Conservation (phyloP, 495 filamentous ascomycete species). For the Penicillium coprophilum region DNA sequence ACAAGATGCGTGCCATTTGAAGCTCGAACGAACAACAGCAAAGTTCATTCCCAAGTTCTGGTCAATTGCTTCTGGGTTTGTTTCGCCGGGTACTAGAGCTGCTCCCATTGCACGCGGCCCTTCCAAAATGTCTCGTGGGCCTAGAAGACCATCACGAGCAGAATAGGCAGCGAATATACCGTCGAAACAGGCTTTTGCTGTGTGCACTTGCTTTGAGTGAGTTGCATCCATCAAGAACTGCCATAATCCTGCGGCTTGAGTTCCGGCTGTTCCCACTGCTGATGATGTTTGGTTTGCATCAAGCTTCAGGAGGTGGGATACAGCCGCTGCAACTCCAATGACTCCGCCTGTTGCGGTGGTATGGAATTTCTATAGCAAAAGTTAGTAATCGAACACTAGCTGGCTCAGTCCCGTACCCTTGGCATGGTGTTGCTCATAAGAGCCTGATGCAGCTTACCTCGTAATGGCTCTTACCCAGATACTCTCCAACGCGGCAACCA, state of each 20-base stretch:
- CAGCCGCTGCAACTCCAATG: slow-evolving; percentile 35
- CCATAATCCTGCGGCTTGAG: slow-evolving; percentile 40
- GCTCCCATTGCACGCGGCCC: slow-evolving; percentile 36
- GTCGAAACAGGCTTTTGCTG: slow-evolving; percentile 37
- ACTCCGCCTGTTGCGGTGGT: slow-evolving; percentile 35
- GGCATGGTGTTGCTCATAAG: neutral
- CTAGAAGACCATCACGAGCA: slow-evolving; percentile 30
- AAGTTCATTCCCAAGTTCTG: slow-evolving; percentile 28
- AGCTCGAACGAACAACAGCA: slow-evolving; percentile 32
- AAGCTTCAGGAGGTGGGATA: slow-evolving; percentile 30
- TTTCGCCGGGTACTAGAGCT: slow-evolving; percentile 27
- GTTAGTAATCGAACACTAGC: slow-evolving; percentile 1
- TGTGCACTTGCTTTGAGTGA: slow-evolving; percentile 42
- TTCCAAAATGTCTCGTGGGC: slow-evolving; percentile 37
- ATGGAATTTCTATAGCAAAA: slow-evolving; percentile 30
- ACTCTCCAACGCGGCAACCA: slow-evolving; percentile 36
- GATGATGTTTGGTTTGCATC: slow-evolving; percentile 25
- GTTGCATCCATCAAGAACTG: slow-evolving; percentile 39
- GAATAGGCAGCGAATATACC: slow-evolving; percentile 40
- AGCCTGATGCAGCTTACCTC: slow-evolving; percentile 22
- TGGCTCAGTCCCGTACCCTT: neutral
- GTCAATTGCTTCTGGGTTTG: slow-evolving; percentile 32
- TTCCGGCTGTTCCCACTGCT: slow-evolving; percentile 39
- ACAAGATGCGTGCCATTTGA: slow-evolving; percentile 43
- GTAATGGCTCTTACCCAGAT: slow-evolving; percentile 36